These are phyloP conservation scores for Monilinia vaccinii-corymbosi DNA, from an alignment of 2,329 filamentous ascomycete species.

Conservation along the genomic window DNA sequence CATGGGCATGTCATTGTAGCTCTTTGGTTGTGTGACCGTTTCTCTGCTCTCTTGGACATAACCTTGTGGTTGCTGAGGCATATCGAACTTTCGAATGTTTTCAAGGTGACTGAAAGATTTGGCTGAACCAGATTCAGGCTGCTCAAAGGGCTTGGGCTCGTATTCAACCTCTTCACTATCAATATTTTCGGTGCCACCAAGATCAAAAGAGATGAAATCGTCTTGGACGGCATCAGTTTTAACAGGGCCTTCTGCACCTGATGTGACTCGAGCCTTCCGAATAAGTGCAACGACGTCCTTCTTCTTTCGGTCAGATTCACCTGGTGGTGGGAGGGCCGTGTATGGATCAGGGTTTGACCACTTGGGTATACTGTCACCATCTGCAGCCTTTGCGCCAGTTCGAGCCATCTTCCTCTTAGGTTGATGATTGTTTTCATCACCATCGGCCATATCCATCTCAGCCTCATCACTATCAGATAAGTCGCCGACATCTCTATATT, in stretches of 20 bases:
- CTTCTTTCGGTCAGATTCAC: conserved; percentile 64
- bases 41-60: not conserved
- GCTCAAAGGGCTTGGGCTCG: conserved; percentile 19
- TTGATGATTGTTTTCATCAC: conserved; percentile 31
- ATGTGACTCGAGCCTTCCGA: conserved; percentile 71
- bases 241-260: conserved; percentile 36
- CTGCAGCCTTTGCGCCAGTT: conserved; percentile 30
- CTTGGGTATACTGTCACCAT: conserved; percentile 48
- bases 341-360: conserved; percentile 98
- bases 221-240: conserved; percentile 50
- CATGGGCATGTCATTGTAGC: not conserved
- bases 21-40: not conserved
- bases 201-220: conserved; percentile 85
- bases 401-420: conserved; percentile 38
- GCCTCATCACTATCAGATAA: conserved; percentile 52
- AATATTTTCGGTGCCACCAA: conserved; percentile 34
- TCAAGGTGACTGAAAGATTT: conserved; percentile 6
- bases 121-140: not conserved
- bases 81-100: conserved; percentile 8
- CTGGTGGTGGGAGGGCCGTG: conserved; percentile 72
- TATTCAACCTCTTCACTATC: conserved; percentile 17
- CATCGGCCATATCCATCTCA: conserved; percentile 52
- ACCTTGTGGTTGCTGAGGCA: not conserved
- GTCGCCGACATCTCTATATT: conserved; percentile 46
- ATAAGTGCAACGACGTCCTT: conserved; percentile 86